These are phyloP conservation scores for barrel medic (Medicago truncatula) DNA, from an alignment of 306 rosid genomes.

Conservation along the genomic window MtrunA17r5.0-ANR NC_053048.1:31440001-31440500, in stretches of 20 bases:
- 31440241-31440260: conserved; percentile 86
- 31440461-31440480: background rate
- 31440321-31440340: too few relatives aligned
- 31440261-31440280: conserved; percentile 91
- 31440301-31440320: background rate
- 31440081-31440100: conserved; percentile 99
- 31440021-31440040: conserved; percentile 58
- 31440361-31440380: too few relatives aligned
- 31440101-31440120: conserved; percentile 91
- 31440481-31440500: background rate
- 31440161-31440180: conserved; percentile 94
- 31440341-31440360: too few relatives aligned
- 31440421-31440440: background rate
- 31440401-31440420: too few relatives aligned
- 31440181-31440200: conserved; percentile 98
- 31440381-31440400: too few relatives aligned
- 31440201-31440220: conserved; percentile 94
- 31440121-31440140: conserved; percentile 87
- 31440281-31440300: conserved; percentile 89
- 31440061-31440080: conserved; percentile 97
- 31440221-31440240: conserved; percentile 95
- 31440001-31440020: background rate
- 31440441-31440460: background rate
- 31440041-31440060: conserved; percentile 95
- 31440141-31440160: conserved; percentile 91